phyloP scores from a whole-genome alignment of 1,284 basidiomycete genomes.

The Rugosomyces carneus region DNA sequence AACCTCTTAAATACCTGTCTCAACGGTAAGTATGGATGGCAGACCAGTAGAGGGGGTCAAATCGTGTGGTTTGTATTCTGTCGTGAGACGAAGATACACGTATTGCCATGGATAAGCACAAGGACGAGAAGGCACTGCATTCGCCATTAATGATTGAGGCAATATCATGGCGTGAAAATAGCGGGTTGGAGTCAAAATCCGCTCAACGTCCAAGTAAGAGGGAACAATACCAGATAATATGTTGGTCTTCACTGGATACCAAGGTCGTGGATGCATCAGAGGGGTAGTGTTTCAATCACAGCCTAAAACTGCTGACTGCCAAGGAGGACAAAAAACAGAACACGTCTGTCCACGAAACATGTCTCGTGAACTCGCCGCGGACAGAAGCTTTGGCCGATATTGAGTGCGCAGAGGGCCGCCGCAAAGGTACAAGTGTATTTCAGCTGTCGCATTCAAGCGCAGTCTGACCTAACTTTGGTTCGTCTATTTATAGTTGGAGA shows the following conservation, averaged over 20 bases:
- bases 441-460: background rate
- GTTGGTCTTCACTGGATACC: conserved; percentile 1
- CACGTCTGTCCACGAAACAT: background rate
- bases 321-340: background rate
- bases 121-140: background rate
- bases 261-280: background rate
- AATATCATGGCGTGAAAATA: background rate
- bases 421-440: background rate
- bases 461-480: background rate
- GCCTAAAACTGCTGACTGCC: background rate
- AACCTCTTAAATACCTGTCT: background rate
- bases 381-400: background rate
- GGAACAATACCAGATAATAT: background rate
- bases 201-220: background rate
- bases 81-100: background rate
- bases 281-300: background rate
- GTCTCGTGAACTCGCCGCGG: background rate
- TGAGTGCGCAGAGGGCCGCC: background rate
- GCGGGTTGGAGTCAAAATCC: background rate
- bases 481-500: background rate
- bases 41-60: background rate
- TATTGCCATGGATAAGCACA: background rate
- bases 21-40: background rate
- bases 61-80: background rate
- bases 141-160: background rate